Base-by-base conservation (phyloP, 225 moss, liverwort and hornwort species). In the Straminergon stramineum region DNA sequence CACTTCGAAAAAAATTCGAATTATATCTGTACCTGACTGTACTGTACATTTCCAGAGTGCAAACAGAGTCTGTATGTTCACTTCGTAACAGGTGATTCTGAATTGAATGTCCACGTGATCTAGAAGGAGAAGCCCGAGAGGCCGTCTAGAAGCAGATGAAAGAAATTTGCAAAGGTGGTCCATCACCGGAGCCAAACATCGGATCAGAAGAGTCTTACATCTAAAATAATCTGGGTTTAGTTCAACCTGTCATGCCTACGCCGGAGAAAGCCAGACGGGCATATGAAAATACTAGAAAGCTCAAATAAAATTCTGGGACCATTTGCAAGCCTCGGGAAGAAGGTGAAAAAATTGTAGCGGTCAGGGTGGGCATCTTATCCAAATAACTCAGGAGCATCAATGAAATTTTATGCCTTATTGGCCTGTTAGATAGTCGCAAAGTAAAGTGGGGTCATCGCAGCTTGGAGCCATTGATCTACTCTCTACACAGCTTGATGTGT, bases 221-320 rank as follows among this genome's bases (percentile, higher is more conserved):
- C 60, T 34, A 34, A 48, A 48, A 48, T 48, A 48, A 24, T 62
- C 16, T 35, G 37, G 27, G 75, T 32, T 27, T n/a, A 35, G n/a
- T 52, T 66, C 35, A 7, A 48, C 21, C 24, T 45, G 66, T 13
- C 30, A 19, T 32, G 23, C 5, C 32, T 43, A 64, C 12, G 27
- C 17, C 12, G n/a, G 80, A 77, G 73, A 35, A 85, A 66, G 52
- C 31, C 19, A 52, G 22, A 53, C 34, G 53, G 67, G 61, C 75
- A 57, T 90, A 92, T n/a, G n/a, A n/a, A n/a, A n/a, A n/a, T 95
- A 32, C 95, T 53, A 86, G 60, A 18, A 80, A 60, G 80, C 17
- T 39, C 57, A 60, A 80, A 30, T 27, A 60, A 60, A 30, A 41
- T 60, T 60, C 81, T 60, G 17, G 30, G 41, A 60, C 81, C 39